phyloP scores from a whole-genome alignment of 148 eudicot genomes.

The Cornus suecica region DNA sequence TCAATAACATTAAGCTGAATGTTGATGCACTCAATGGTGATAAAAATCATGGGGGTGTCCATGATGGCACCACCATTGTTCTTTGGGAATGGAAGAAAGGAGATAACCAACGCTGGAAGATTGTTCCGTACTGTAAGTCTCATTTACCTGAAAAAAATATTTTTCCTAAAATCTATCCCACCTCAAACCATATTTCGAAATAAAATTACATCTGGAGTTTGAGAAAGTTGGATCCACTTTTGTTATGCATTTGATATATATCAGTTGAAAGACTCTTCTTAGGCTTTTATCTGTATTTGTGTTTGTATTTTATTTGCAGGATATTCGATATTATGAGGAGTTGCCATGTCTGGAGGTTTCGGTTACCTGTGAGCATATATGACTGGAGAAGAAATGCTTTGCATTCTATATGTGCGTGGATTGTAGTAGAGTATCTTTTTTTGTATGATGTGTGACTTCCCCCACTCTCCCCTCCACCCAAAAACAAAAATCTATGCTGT shows the following conservation, averaged over 20 bases:
- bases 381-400: no score
- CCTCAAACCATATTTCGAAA: neutral
- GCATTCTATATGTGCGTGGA: no score
- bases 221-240: neutral
- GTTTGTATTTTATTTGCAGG: no score
- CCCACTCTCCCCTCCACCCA: no score
- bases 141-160: neutral
- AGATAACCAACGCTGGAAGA: constrained; percentile 85
- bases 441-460: no score
- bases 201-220: neutral
- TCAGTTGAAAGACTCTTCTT: neutral
- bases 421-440: no score
- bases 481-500: no score
- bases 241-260: neutral
- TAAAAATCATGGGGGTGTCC: constrained; percentile 82
- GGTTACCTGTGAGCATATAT: no score
- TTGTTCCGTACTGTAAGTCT: constrained; percentile 56
- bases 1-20: constrained; percentile 50
- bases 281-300: no score
- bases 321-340: no score
- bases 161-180: neutral
- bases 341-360: no score
- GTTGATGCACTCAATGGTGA: constrained; percentile 76
- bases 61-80: constrained; percentile 63
- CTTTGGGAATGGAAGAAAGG: constrained; percentile 81